Conservation (phyloP, 2,329 filamentous ascomycete genomes). For the Chaetomiaceae sp. region DNA sequence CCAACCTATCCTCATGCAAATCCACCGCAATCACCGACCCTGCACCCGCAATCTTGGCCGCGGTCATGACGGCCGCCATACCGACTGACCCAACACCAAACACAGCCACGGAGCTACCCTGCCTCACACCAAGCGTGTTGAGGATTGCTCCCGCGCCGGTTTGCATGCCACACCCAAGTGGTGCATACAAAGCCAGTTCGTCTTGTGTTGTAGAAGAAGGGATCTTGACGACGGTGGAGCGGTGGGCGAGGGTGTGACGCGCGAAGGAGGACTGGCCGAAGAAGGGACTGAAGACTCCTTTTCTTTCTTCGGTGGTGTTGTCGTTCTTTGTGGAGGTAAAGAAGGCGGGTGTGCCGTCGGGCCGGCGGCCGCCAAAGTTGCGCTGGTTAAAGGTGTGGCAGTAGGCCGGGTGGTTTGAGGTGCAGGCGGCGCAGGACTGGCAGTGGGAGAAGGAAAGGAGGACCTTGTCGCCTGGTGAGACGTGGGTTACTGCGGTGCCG, state of each 20-base stretch:
- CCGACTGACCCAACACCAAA: slow-evolving; percentile 35
- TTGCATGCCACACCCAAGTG: slow-evolving; percentile 36
- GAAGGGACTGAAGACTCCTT: slow-evolving; percentile 26
- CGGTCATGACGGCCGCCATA: slow-evolving; percentile 34
- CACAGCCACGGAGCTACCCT: slow-evolving; percentile 29
- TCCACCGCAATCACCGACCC: slow-evolving; percentile 32
- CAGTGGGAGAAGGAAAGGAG: slow-evolving; percentile 42
- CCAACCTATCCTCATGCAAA: slow-evolving; percentile 27
- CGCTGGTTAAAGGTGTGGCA: slow-evolving; percentile 26
- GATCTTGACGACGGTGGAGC: slow-evolving; percentile 30
- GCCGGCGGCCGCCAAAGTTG: slow-evolving; percentile 28
- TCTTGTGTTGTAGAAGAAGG: slow-evolving; percentile 16
- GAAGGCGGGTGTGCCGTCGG: slow-evolving; percentile 16
- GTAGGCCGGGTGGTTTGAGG: slow-evolving; percentile 25
- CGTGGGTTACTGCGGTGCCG: slow-evolving; percentile 43
- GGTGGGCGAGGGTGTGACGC: slow-evolving; percentile 29
- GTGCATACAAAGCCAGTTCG: slow-evolving; percentile 31
- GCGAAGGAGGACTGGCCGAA: slow-evolving; percentile 36
- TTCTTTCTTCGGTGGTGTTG: not conserved
- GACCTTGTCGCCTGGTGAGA: slow-evolving; percentile 50
- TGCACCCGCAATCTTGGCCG: slow-evolving; percentile 28
- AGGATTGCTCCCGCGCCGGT: slow-evolving; percentile 35
- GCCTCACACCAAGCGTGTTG: slow-evolving; percentile 30
- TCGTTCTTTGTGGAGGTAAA: not conserved
- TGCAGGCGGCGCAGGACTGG: slow-evolving; percentile 24